Evolutionary conservation across 768 basidiomycete genomes (phyloP), one percentile per base, ranked within the genome.

Genomic region (Lentinula detonsa): DNA sequence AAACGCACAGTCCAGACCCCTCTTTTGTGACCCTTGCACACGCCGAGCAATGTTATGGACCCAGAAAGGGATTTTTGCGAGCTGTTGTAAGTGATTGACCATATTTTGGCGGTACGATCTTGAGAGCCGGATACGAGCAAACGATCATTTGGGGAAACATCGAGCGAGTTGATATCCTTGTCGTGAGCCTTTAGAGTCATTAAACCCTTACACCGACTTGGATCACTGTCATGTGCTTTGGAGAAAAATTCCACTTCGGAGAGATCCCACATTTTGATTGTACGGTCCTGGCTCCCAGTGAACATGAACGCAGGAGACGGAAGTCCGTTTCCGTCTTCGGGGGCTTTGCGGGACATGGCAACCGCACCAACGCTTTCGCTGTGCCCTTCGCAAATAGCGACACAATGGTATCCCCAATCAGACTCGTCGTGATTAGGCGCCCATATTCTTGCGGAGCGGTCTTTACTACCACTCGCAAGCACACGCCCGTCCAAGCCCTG

Each of bases 201-300:
- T 37, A 98, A 77, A 64, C 93, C 93, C 68, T 82, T 85, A 69
- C 88, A 88, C 62, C 82, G 85, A 37, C 76, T 58, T 23, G 74
- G 64, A 48, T 76, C 70, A 23, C 62, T 67, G 31, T 65, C 67
- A 5, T 70, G 64, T n/a, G 58, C 65, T 40, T 66, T 60, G 28
- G 65, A 68, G 28, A 65, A 64, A n/a, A 75, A 54, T 1, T 80
- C 73, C 3, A 88, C 73, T 13, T 75, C 70, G 0, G 82, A 76
- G n/a, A 98, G 71, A 73, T 98, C 94, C 97, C 97, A 99, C 86
- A 98, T 90, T 74, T 99, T 99, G 71, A 98, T 91, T 3, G 97
- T 98, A 46, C 93, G 85, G 72, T 99, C 97, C 73, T 98, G 96
- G 70, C 91, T 93, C 35, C 96, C 97, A 13, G 95, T 97, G 70